Base-by-base conservation (phyloP, 768 basidiomycete genomes). In the Podaxis sp. region DNA sequence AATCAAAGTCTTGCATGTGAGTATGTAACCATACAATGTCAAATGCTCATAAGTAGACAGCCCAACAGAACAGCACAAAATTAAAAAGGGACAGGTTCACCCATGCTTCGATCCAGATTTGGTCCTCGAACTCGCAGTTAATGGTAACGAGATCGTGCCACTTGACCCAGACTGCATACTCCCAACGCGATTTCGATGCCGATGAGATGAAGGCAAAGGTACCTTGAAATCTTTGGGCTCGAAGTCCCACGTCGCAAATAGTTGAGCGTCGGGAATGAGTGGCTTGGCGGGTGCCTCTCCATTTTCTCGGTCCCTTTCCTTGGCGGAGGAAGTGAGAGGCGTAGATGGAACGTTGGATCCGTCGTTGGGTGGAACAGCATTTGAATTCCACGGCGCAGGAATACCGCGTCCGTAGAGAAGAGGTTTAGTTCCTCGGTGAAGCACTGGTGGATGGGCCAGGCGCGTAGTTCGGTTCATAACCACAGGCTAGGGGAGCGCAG, bases 381-480 rank as follows among this genome's bases (percentile, higher is more conserved):
- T 76, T 7, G 79, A 71, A 63, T 85, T 85, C 82, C 84, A 85
- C 7, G 83, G 80, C 33, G 84, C 84, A 24, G 81, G 76, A 37
- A 82, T 72, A 4, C 82, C 82, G 2, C 64, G 61, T 1, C 84
- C 84, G 59, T 85, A 84, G 22, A 76, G 73, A 29, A 84, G 73
- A 8, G 77, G 73, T 65, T 80, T 81, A 24, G 70, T 64, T 4
- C 79, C 84, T 15, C 88, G 83, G 52, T 81, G 76, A 38, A 92
- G 79, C 1, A 85, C 80, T 0, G 86, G 82, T 2, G 91, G 91
- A 67, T 91, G 89, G 0, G 78, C 73, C 15, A 93, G 77, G 3
- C 86, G 83, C 8, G 82, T 85, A 11, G 86, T 85, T 19, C 91
- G 84, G 9, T 79, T 73, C 51, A 84, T 71, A 40, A 90, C 82